phyloP scores from a whole-genome alignment of 2,329 filamentous ascomycete genomes.

The Cercospora janseana region DNA sequence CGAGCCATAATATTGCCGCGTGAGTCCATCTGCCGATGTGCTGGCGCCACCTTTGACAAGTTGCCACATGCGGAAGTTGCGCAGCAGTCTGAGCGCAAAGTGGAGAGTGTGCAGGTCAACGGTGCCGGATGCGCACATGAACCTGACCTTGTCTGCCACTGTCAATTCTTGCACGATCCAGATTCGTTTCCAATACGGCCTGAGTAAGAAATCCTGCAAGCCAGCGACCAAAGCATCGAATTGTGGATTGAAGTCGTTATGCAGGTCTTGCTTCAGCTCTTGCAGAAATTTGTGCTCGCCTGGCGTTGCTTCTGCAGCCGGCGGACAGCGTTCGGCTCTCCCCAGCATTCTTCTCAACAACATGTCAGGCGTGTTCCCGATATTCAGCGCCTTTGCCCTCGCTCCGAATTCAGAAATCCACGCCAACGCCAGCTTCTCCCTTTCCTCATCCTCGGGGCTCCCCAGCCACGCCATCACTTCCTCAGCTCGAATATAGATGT shows the following conservation, averaged over 20 bases:
- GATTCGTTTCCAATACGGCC: background rate
- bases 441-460: background rate
- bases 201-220: background rate
- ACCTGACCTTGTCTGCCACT: background rate
- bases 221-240: background rate
- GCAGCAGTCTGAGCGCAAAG: background rate
- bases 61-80: slow-evolving; percentile 3
- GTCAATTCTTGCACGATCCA: slow-evolving; percentile 2
- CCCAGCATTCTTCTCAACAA: background rate
- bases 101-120: background rate
- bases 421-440: background rate
- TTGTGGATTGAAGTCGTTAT: background rate
- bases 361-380: background rate
- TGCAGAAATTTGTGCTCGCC: background rate
- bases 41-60: too few species aligned
- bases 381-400: background rate
- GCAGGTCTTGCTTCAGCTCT: background rate
- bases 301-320: too few species aligned
- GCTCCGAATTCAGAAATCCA: background rate
- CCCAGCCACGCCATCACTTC: slow-evolving; percentile 4
- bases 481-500: slow-evolving; percentile 5
- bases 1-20: background rate
- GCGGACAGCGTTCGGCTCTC: background rate
- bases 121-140: background rate
- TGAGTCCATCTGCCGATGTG: background rate